These are phyloP conservation scores for Amauroascus verrucosus DNA, from an alignment of 2,329 filamentous ascomycete genomes.

Conservation along the genomic window DNA sequence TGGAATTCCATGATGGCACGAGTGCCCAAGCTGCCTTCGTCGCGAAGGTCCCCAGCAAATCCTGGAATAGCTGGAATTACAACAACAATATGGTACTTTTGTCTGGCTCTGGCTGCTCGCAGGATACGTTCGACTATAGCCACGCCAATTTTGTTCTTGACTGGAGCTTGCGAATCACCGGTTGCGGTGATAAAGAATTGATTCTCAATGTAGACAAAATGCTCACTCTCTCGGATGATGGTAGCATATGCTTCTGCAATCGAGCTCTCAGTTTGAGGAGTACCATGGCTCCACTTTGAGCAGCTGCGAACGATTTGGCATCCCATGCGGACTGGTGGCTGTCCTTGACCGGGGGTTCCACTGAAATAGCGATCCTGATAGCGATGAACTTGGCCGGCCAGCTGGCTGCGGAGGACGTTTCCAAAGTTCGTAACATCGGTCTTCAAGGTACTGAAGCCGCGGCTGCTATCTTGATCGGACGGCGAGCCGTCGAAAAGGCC, in stretches of 20 bases:
- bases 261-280: conserved; percentile 55
- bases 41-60: conserved; percentile 81
- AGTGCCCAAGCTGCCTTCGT: conserved; percentile 74
- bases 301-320: conserved; percentile 82
- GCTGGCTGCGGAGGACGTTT: conserved; percentile 30
- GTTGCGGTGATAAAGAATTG: conserved; percentile 98
- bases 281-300: conserved; percentile 53
- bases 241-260: conserved; percentile 80
- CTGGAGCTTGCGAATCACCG: conserved; percentile 61
- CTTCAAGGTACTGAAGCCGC: conserved; percentile 28
- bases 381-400: conserved; percentile 36
- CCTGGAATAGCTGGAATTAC: conserved; percentile 86
- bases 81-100: conserved; percentile 85
- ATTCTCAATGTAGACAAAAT: conserved; percentile 96
- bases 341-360: conserved; percentile 16
- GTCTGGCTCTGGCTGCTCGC: conserved; percentile 64
- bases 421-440: conserved; percentile 32
- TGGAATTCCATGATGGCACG: conserved; percentile 97
- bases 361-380: conserved; percentile 32
- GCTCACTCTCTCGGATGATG: conserved; percentile 65
- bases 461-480: conserved; percentile 27
- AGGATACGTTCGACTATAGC: conserved; percentile 89
- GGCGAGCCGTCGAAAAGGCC: conserved; percentile 28
- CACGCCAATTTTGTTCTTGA: conserved; percentile 77
- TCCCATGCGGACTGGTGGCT: conserved; percentile 27